Base-by-base conservation (phyloP, 441 rosid species). In the Mallotus repandus region DNA sequence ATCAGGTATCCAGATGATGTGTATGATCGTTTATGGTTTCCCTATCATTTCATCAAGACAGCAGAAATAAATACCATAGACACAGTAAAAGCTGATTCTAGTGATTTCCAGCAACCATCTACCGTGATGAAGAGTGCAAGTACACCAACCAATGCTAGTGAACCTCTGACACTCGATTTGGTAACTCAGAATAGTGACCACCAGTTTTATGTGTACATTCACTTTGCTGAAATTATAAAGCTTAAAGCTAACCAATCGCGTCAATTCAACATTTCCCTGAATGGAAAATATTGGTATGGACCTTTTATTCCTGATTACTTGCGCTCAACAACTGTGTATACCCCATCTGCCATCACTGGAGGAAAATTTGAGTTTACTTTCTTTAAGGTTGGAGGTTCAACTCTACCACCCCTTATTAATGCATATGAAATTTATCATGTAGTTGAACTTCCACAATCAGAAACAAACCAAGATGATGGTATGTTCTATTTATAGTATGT, bases 331-430 rank as follows among this genome's bases (percentile, higher is more conserved):
- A 80, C 88, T 8, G 2, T 78, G 2, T 68, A 8, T 58, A 54
- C 32, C 53, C 0, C 14, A 0, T 19, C 29, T 0, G 52, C 29
- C n/a, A 52, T 78, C 10, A 64, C 14, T 0, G 79, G 41, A 54
- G 63, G 68, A 69, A 9, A 7, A 11, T 0, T 52, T 72, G 22
- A 48, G 2, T 10, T 53, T 75, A 67, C 65, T 2, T 5, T 88
- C 2, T 4, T 1, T 5, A 73, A 74, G 29, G 73, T 85, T 0
- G 77, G 9, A 22, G 60, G 55, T 14, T 88, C 89, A 12, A 85
- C 68, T 3, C 83, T 81, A 7, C 88, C 92, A 14, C 84, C 92
- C 0, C 72, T 82, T 9, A 75, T 86, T 41, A 88, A 86, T 54
- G 92, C 86, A 2, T 2, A 82, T 12, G 92, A 88, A 59, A 14